A percentile compares a stretch with the other conserved stretches of the same genome.
Conservation (phyloP, 768 basidiomycete genomes). For the Pulveroboletus sp. region DNA sequence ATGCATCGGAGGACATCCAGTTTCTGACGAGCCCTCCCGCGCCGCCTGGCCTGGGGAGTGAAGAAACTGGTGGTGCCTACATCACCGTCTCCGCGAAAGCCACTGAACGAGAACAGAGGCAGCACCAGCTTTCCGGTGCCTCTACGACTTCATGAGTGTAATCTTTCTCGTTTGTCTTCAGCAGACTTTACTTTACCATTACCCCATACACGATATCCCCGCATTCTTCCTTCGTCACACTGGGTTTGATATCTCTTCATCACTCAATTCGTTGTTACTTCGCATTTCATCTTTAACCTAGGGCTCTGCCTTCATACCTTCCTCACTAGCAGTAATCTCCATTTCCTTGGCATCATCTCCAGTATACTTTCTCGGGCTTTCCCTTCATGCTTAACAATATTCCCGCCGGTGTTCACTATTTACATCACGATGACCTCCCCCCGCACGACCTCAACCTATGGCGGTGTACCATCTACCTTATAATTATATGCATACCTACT, state of each 20-base stretch:
- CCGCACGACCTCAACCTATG: conserved; percentile 20
- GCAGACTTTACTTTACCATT: conserved; percentile 22
- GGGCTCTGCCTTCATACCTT: conserved; percentile 27
- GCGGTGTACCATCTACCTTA: conserved; percentile 36
- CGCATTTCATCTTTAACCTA: conserved; percentile 17
- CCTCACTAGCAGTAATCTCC: conserved; percentile 29
- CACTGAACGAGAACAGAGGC: conserved; percentile 54
- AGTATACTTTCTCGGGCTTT: conserved; percentile 23
- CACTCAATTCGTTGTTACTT: conserved; percentile 20
- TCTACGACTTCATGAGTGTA: conserved; percentile 28
- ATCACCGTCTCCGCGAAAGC: conserved; percentile 82
- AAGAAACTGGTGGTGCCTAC: conserved; percentile 81
- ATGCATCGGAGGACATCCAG: conserved; percentile 61
- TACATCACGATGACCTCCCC: conserved; percentile 26
- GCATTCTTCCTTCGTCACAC: conserved; percentile 18
- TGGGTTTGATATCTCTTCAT: conserved; percentile 23
- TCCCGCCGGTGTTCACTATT: conserved; percentile 20
- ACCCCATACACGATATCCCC: conserved; percentile 29
- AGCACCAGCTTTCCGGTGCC: conserved; percentile 23
- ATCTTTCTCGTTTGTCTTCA: conserved; percentile 10
- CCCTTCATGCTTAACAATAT: conserved; percentile 27
- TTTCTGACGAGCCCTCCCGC: conserved; percentile 55
- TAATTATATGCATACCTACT: conserved; percentile 33
- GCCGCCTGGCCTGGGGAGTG: conserved; percentile 64
- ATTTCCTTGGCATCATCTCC: conserved; percentile 27